Evolutionary conservation across 306 rosid genomes (phyloP).

Genomic region (Prunus dulcis): DNA sequence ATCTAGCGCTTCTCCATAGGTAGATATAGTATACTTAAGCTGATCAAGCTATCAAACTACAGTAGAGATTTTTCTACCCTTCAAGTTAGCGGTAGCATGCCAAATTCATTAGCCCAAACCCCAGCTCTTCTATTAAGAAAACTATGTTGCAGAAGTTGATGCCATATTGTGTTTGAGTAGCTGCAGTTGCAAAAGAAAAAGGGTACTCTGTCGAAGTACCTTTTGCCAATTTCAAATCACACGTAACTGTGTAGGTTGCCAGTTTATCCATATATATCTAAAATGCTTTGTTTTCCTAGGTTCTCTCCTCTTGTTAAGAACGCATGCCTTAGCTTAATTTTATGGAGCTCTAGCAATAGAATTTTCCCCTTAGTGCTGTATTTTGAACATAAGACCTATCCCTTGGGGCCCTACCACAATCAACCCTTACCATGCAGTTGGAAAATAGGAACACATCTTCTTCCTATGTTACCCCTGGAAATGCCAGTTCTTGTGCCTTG

Average conservation of each 20-base stretch:
- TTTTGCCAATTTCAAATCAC: neutral
- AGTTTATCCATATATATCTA: neutral
- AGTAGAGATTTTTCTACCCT: neutral
- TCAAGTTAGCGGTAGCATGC: neutral
- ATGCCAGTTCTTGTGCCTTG: neutral
- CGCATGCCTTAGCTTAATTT: neutral
- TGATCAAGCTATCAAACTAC: neutral
- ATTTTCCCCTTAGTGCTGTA: neutral
- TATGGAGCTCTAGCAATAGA: neutral
- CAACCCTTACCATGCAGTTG: neutral
- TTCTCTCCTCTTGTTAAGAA: neutral
- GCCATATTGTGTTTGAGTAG: neutral
- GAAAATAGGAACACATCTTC: neutral
- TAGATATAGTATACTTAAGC: neutral
- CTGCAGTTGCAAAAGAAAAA: neutral
- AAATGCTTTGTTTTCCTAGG: neutral
- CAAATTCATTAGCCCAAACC: neutral
- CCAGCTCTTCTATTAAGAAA: neutral
- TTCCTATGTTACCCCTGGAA: neutral
- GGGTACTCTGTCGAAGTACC: too few relatives aligned
- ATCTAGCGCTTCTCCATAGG: neutral
- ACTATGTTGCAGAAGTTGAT: neutral
- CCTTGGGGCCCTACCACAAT: neutral
- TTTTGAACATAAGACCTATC: neutral
- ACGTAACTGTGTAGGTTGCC: neutral